Base-by-base conservation (phyloP, 441 rosid genomes). In the Corymbia calophylla region DNA sequence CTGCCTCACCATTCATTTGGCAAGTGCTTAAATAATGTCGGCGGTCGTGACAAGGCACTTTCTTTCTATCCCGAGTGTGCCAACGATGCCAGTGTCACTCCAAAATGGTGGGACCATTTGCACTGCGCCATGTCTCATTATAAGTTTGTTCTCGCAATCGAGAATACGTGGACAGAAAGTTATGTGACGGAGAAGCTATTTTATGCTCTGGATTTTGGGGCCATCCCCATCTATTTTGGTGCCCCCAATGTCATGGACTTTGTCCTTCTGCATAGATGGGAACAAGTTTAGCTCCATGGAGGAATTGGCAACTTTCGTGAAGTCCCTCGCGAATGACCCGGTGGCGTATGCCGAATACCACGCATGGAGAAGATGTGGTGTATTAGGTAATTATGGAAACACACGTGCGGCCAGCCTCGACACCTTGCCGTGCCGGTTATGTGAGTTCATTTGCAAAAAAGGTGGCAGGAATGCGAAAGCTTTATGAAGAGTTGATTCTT, bases 91-190 rank as follows among this genome's bases (percentile, higher is more conserved):
- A 93, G 89, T 51, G 86, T 90, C 53, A 27, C 53, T 49, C 96
- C 96, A 21, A 95, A 93, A 94, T 97, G 99, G 99, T 97, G 98
- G 93, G 98, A 96, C 89, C 99, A 97, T 88, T 92, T 97, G 68
- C 99, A 97, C 88, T 97, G 99, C 86, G 95, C 98, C 80, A 97
- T 96, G 98, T 97, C 99, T 91, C 96, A 97, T 89, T 95, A 97
- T 94, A 96, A 97, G 90, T 96, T 96, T 89, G 97, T 95, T 32
- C 98, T 97, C 4, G 99, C 99, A 8, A 96, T 97, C 9, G 99
- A 97, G 86, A 97, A 97, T 93, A 97, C 99, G 9, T 91, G 91
- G 91, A 92, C 95, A 1, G 98, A 97, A 88, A 97, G 98, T 88
- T 97, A 97, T 16, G 97, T 96, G 91, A 97, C 98, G 0, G 99